Evolutionary conservation across 2,329 filamentous ascomycete genomes (phyloP), one percentile per base, ranked within the genome.

Genomic region (Fusarium sp.): DNA sequence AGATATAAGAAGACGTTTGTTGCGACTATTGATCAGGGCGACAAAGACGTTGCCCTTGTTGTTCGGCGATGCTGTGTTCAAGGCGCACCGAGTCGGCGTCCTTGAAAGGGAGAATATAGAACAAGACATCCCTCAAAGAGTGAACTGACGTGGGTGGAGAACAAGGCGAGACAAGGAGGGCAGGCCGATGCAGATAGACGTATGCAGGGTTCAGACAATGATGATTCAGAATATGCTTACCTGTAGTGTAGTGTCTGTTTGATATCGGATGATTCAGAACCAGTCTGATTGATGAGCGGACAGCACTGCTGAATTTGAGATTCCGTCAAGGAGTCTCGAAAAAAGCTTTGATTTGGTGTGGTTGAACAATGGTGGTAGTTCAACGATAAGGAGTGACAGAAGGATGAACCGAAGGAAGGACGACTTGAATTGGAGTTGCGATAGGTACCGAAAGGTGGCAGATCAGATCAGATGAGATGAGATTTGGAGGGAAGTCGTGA

Each of bases 291-390:
- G 72, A 46, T 63, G 56, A 57, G 58, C 30, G 52, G 56, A 65
- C 70, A 73, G 73, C 70, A 61, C 68, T 72, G 73, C 65, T 72
- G 70, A 58, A 42, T 46, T 57, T 55, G 50, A 61, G 68, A 60
- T 71, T 75, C 73, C 73, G 72, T 75, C 73, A 58, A 75, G 73
- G 73, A 75, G 58, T 62, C 67, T 66, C 62, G 45, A 61, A 58
- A 56, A 50, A 52, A 26, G 34, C 9, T 52, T 52, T 52, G 61
- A 39, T 64, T 69, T 44, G 52, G 62, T 67, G 60, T 67, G 65
- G 63, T 76, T 67, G 63, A 71, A 71, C 68, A 60, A 66, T 65
- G 68, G 69, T 31, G 30, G 67, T 56, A 53, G 72, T 69, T 74
- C 67, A 63, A 67, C 51, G 51, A 62, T 44, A 31, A 74, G 59